Evolutionary conservation across 208 protist species (phyloP), one percentile per base, ranked within the genome.

Genomic region (Acanthamoeba sp.): DNA sequence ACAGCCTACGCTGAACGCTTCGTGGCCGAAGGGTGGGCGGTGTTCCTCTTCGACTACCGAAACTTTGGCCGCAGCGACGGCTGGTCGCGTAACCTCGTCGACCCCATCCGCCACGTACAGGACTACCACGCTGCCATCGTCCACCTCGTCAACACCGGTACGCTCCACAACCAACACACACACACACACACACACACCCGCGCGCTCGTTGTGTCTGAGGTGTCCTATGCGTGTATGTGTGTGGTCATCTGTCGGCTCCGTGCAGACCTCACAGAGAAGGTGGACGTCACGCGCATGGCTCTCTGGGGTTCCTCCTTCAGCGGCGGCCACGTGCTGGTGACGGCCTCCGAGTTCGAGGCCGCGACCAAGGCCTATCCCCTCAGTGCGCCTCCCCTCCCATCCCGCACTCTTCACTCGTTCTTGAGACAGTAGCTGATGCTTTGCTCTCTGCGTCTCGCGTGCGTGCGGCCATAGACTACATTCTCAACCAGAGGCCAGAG

Each of bases 21-120:
- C 48, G 76, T 85, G 76, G 76, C 20, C 3, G 42, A 85, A 59
- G 76, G 76, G 9, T 85, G 76, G 76, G 76, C 76, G 10, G 76
- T 85, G 42, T 85, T 85, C 48, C n/a, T 85, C 45, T 59, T 85
- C 29, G 76, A 85, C 76, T 85, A 85, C 45, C 76, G 76, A 40
- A 38, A 38, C 24, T 85, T 85, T 38, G 76, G 76, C 27, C 20
- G 22, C 0, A 85, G 76, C 42, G 76, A 57, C 27, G 76, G 76
- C 45, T 36, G 18, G 38, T 16, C 76, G 24, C 76, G 76, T n/a
- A 85, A 85, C 76, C 76, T 85, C 1, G 36, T 85, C 32, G 29
- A 85, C 22, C 76, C 76, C 38, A 59, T 38, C 38, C 45, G 20
- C 76, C 76, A 85, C 76, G 48, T 85, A 1, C 45, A 85, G 76